Base-by-base conservation (phyloP, 345 rosid genomes). In the Lumnitzera littorea region DNA sequence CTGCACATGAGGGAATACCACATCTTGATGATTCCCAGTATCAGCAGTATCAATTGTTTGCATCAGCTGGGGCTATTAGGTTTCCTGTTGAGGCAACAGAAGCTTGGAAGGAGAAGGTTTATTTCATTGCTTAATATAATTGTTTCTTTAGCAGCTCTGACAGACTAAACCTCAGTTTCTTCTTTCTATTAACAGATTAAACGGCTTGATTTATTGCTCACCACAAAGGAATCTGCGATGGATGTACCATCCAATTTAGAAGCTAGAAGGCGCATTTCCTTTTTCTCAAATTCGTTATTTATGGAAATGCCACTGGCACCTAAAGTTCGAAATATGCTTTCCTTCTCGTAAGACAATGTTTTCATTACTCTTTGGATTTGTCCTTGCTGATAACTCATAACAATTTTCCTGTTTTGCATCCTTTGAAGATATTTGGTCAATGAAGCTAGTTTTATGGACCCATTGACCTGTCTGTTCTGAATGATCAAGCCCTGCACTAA, bases 181-280 rank as follows among this genome's bases (percentile, higher is more conserved):
- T 27, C 24, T 62, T 55, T 15, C 13, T 36, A 24, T 41, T 68
- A 53, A 29, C 58, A 69, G 73, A 69, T 69, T 17, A 69, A 69
- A 41, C 59, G 73, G 48, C 73, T 69, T 31, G 57, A 69, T 63
- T 83, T 88, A 27, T 81, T 95, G 80, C 92, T 95, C 64, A 91
- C 94, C 62, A 88, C 97, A 9, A 95, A 95, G 83, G 99, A 95
- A 73, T 95, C 99, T 49, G 98, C 98, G 16, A 95, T 91, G 99
- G 99, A 95, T 78, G 99, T 95, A 15, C 99, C 99, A 51, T 84
- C 99, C 57, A 95, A 95, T 81, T 70, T 95, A 58, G 99, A 95
- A 79, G 99, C 99, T 55, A 76, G 96, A 80, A 88, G 99, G 74
- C 84, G 98, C 43, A 91, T 95, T 17, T 88, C 99, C 70, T 95